phyloP scores from a whole-genome alignment of 345 rosid genomes.

The Schrenkiella parvula region DNA sequence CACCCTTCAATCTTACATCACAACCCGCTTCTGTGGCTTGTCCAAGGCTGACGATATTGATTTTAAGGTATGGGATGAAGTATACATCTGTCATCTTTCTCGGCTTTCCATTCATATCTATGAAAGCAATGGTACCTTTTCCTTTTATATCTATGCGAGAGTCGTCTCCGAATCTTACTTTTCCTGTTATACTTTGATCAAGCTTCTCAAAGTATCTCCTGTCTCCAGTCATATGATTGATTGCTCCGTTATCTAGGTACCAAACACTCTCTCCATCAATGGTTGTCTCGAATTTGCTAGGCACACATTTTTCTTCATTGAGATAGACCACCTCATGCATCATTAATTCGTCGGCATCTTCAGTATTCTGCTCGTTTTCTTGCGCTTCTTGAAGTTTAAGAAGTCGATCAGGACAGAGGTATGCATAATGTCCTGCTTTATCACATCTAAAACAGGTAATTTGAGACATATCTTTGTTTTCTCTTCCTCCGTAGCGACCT shows the following conservation, averaged over 20 bases:
- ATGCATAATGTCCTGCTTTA: no score
- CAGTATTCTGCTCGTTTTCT: neutral
- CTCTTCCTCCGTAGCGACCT: no score
- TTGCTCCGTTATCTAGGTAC: neutral
- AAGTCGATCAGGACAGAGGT: no score
- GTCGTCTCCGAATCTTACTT: neutral
- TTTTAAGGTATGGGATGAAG: neutral
- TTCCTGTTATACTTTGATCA: neutral
- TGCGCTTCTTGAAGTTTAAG: no score
- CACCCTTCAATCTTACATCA: neutral
- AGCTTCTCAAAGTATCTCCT: neutral
- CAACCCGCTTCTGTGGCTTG: neutral
- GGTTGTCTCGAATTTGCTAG: neutral
- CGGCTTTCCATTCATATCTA: neutral
- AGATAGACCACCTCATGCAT: neutral
- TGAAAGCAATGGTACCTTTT: neutral
- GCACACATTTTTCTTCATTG: neutral
- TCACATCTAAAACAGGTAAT: no score
- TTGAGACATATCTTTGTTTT: no score
- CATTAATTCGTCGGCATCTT: neutral
- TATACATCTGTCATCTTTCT: neutral
- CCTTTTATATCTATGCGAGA: neutral
- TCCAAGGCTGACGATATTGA: neutral
- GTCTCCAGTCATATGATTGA: neutral
- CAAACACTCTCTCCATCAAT: neutral